Conservation (phyloP, 768 basidiomycete species). For the Cystobasidiopsis lactophilus region DNA sequence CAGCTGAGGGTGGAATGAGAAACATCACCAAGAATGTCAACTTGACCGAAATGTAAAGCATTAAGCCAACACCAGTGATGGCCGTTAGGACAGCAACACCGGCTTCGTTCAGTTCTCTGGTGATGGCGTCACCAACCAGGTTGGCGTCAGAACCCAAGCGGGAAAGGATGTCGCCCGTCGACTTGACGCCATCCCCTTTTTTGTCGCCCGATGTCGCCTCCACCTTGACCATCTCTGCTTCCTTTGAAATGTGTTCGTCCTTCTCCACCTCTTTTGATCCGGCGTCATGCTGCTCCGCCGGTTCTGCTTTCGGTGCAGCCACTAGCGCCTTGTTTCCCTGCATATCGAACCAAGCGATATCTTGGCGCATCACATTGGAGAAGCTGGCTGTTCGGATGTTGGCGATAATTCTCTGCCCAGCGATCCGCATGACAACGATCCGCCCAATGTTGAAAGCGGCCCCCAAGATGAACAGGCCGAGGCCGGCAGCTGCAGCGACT, state of each 20-base stretch:
- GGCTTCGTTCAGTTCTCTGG: slow-evolving; percentile 32
- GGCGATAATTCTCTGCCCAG: slow-evolving; percentile 80
- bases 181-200: slow-evolving; percentile 21
- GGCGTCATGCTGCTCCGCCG: background rate
- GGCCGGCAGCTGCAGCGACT: slow-evolving; percentile 51
- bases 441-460: slow-evolving; percentile 68
- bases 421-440: slow-evolving; percentile 61
- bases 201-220: background rate
- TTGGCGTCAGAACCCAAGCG: slow-evolving; percentile 73
- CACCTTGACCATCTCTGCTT: background rate
- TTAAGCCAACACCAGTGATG: slow-evolving; percentile 89
- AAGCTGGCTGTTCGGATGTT: slow-evolving; percentile 63
- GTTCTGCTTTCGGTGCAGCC: background rate
- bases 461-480: slow-evolving; percentile 62
- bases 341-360: slow-evolving; percentile 77
- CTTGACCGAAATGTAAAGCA: slow-evolving; percentile 50
- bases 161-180: slow-evolving; percentile 83
- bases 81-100: slow-evolving; percentile 61
- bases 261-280: background rate
- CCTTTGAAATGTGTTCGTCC: background rate
- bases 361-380: slow-evolving; percentile 59
- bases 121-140: slow-evolving; percentile 48
- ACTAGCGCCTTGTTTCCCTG: background rate
- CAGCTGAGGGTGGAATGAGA: slow-evolving; percentile 53
- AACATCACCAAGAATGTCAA: slow-evolving; percentile 80